Percentiles rank a stretch among this genome's conserved stretches.
These are phyloP conservation scores for Achlya hypogyna DNA, from an alignment of 352 stramenopile genomes.

Conservation along the genomic window DNA sequence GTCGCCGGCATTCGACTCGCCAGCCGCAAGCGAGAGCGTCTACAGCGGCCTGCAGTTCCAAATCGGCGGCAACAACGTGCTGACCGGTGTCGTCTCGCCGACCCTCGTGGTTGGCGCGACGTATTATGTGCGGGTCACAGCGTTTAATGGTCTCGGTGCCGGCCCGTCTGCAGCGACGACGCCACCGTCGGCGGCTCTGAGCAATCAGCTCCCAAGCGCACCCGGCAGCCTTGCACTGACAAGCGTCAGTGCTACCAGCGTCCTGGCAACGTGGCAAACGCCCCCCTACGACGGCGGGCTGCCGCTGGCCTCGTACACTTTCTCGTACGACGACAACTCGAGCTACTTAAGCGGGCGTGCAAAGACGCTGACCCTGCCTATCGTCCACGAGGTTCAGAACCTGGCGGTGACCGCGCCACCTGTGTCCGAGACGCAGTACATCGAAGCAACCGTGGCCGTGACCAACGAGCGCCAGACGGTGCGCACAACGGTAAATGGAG, in stretches of 20 bases:
- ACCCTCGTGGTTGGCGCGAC: slow-evolving; percentile 67
- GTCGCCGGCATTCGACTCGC: slow-evolving; percentile 82
- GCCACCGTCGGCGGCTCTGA: slow-evolving; percentile 39
- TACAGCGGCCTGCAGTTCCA: slow-evolving; percentile 48
- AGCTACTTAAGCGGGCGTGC: slow-evolving; percentile 67
- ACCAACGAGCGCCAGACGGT: slow-evolving; percentile 95
- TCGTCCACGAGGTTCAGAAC: slow-evolving; percentile 88
- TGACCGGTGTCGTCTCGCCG: slow-evolving; percentile 86
- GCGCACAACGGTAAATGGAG: slow-evolving; percentile 42
- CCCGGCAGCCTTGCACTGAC: slow-evolving; percentile 46
- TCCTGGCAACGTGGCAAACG: slow-evolving; percentile 80
- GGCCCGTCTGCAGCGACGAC: slow-evolving; percentile 30
- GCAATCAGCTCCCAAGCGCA: slow-evolving; percentile 52
- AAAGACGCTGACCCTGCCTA: slow-evolving; percentile 55
- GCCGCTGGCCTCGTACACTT: slow-evolving; percentile 58
- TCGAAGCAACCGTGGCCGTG: slow-evolving; percentile 89
- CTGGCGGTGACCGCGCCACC: slow-evolving; percentile 72
- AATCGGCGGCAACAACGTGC: slow-evolving; percentile 88
- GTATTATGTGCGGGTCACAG: slow-evolving; percentile 69
- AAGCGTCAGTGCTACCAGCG: slow-evolving; percentile 52
- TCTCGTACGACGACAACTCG: slow-evolving; percentile 78
- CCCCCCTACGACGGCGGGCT: slow-evolving; percentile 87
- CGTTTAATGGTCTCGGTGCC: slow-evolving; percentile 72
- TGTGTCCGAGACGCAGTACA: slow-evolving; percentile 89
- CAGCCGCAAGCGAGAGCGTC: slow-evolving; percentile 60